Base-by-base conservation (phyloP, 176 grass and related monocot genomes). In the Oryza australiensis region DNA sequence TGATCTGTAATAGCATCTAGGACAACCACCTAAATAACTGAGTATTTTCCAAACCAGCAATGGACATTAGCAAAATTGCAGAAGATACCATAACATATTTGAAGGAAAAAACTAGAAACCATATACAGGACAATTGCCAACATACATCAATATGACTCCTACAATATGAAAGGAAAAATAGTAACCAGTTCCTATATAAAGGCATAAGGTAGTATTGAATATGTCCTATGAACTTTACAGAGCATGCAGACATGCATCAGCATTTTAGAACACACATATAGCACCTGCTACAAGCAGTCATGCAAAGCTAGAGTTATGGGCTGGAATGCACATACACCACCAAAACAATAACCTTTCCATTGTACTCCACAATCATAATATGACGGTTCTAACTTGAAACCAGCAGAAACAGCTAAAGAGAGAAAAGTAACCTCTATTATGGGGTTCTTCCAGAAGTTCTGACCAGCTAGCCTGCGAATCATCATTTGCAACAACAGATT, bases 391-490 rank as follows among this genome's bases (percentile, higher is more conserved):
- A 15, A 55, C 62, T 51, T 63, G 20, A 14, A 64, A 76, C 12
- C 51, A 75, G 26, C 0, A 73, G 27, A 66, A 75, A 5, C 2
- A 66, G 23, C 43, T 30, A 40, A 73, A 68, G 27, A 22, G 8
- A 32, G 64, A 63, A 83, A 63, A 83, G 3, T 28, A 80, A 93
- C 96, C 88, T 95, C 80, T 95, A 38, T 78, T 98, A 70, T 93
- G 79, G 48, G 96, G 96, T 77, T 91, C 88, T 41, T 82, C 85
- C 38, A 95, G 77, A 85, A 95, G 88, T 42, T 95, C 93, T 82
- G 88, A 86, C 96, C 93, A 99, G 73, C 80, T 93, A 48, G 87
- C 87, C 80, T 91, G 83, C 68, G 77, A 88, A 64, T 77, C 82
- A 26, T 90, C 71, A 42, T 80, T 86, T 76, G 72, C 85, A 88